Percentiles rank a stretch among this genome's conserved stretches.
phyloP scores from a whole-genome alignment of 139 green algal species.

The Chlamydomonas sp. region DNA sequence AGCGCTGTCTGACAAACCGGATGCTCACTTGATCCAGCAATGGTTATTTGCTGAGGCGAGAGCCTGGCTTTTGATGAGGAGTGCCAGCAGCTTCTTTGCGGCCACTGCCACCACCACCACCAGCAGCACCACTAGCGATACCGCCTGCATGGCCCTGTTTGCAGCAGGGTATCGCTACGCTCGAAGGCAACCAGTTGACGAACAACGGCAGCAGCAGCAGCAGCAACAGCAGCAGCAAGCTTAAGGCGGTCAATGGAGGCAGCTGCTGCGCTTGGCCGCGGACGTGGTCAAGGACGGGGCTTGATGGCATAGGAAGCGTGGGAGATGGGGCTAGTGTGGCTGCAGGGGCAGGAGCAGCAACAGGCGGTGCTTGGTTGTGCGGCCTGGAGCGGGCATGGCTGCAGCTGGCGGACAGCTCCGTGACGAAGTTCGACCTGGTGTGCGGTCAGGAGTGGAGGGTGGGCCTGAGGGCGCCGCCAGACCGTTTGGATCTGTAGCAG shows the following conservation, averaged over 20 bases:
- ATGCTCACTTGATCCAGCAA: background rate
- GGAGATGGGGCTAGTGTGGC: background rate
- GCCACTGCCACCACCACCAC: too few relatives aligned
- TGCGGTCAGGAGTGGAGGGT: slow-evolving; percentile 32
- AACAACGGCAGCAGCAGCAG: too few relatives aligned
- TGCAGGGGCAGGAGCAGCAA: background rate
- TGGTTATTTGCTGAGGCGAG: background rate
- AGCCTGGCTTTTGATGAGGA: slow-evolving; percentile 7
- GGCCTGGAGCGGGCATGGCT: background rate
- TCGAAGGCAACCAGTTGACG: too few relatives aligned
- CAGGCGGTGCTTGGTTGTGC: background rate
- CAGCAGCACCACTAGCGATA: background rate
- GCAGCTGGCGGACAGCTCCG: background rate
- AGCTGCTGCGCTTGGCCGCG: too few relatives aligned
- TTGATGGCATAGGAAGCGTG: too few relatives aligned
- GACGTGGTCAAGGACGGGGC: too few relatives aligned
- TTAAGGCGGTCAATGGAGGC: too few relatives aligned
- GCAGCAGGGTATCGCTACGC: too few relatives aligned
- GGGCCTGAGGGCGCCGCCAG: background rate
- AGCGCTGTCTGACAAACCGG: background rate
- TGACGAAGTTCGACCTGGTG: slow-evolving; percentile 13
- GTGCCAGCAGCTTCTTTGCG: background rate
- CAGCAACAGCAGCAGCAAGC: too few relatives aligned
- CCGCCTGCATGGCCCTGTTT: too few relatives aligned
- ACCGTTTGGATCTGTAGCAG: too few relatives aligned